Evolutionary conservation across 805 yeast genomes (phyloP), one percentile per base, ranked within the genome.

Genomic region (Ogataea methylovora): DNA sequence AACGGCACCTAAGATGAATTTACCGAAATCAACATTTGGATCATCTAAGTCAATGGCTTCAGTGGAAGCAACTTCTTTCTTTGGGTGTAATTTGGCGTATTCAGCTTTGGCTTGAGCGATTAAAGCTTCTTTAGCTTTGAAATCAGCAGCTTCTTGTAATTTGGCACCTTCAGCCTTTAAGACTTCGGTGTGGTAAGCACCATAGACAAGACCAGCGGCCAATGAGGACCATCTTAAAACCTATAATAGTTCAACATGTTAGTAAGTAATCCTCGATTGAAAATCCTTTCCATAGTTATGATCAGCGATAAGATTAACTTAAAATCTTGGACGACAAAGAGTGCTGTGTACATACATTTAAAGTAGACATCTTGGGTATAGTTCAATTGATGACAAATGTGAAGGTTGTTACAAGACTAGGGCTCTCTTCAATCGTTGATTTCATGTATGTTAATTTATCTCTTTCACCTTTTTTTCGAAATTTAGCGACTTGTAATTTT

Each of bases 171-270:
- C 69, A 17, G 73, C 51, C 51, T 79, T 77, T 51, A 86, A 71
- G 35, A 70, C 61, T 55, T 73, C 66, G 63, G 94, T 84, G 71
- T 86, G 95, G 60, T 72, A 72, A 45, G 86, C 84, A 50, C 98
- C 98, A 65, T 84, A 85, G 42, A 76, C 71, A 39, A 88, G 68
- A 61, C 98, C 98, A 48, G 85, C 76, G 35, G 84, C 90, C 48
- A 90, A 73, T 36, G 94, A 81, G 48, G 94, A 69, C 79, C 92
- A 90, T 79, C 97, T 85, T 57, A 88, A 75, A 55, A 88, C 87
- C 82, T 83, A 41, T 29, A 24, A 2, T 3, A 15, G 7, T n/a
- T 4, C 9, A 6, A 8, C n/a, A 20, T 16, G 12, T 5, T 7
- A n/a, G 15, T 22, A 31, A 12, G 10, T 10, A 20, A 27, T 15